These are phyloP conservation scores for Camptophora hylomeconis DNA, from an alignment of 2,329 filamentous ascomycete species.

Conservation along the genomic window DNA sequence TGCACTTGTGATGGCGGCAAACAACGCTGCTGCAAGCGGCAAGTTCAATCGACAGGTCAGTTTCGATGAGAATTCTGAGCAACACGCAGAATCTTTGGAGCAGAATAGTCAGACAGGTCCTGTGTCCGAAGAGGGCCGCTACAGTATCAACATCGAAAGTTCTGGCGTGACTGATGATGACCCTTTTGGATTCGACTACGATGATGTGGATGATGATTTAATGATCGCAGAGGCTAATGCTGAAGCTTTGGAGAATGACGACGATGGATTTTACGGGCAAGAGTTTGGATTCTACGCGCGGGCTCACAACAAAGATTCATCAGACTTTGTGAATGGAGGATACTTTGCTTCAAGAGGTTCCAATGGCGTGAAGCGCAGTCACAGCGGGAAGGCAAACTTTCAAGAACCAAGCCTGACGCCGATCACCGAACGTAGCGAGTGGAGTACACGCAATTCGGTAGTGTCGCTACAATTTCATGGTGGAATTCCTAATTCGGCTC, in stretches of 20 bases:
- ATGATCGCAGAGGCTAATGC: conserved; percentile 95
- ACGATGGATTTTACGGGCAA: conserved; percentile 86
- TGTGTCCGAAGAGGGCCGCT: conserved; percentile 36
- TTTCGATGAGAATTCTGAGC: conserved; percentile 28
- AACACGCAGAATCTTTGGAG: conserved; percentile 24
- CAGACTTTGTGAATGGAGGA: conserved; percentile 64
- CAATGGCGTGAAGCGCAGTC: conserved; percentile 47
- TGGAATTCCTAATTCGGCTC: conserved; percentile 30
- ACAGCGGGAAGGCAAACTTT: conserved; percentile 60
- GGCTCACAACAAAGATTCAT: conserved; percentile 33
- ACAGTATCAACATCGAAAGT: conserved; percentile 32
- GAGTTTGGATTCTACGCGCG: conserved; percentile 91
- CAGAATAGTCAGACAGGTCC: conserved; percentile 31
- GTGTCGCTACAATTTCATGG: conserved; percentile 55
- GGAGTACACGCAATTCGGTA: conserved; percentile 85
- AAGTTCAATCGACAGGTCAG: conserved; percentile 55
- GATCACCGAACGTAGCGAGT: conserved; percentile 91
- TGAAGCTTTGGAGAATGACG: conserved; percentile 80
- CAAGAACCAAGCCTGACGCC: conserved; percentile 87
- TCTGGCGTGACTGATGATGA: conserved; percentile 30
- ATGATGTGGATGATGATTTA: conserved; percentile 66
- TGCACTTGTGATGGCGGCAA: conserved; percentile 69
- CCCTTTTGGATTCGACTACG: conserved; percentile 44
- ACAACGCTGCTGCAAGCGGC: conserved; percentile 60
- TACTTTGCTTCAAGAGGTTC: conserved; percentile 71